A percentile compares a stretch with the other conserved stretches of the same genome.
Conservation (phyloP, 2,329 filamentous ascomycete species). For the Didymella glomerata region DNA sequence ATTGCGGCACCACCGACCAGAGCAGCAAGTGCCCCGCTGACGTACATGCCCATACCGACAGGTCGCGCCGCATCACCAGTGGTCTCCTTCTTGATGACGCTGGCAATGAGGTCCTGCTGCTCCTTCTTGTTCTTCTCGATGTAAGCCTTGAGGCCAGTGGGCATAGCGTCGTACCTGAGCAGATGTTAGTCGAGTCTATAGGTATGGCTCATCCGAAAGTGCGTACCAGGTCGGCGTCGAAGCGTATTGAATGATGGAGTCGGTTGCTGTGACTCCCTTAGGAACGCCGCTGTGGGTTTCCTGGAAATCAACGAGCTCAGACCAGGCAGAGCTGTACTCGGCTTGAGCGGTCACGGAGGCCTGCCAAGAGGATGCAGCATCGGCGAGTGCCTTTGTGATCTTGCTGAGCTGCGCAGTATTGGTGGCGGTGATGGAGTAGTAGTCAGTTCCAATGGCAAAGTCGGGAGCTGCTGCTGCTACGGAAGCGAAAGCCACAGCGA, state of each 20-base stretch:
- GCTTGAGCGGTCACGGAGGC: slow-evolving; percentile 13
- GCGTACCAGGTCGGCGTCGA: slow-evolving; percentile 22
- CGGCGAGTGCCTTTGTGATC: slow-evolving; percentile 10
- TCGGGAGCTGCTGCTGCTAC: slow-evolving; percentile 8
- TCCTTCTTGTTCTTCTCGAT: slow-evolving; percentile 14
- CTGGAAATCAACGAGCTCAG: slow-evolving; percentile 14
- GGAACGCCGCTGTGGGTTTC: slow-evolving; percentile 17
- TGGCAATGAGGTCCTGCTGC: slow-evolving; percentile 8
- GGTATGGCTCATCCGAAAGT: neutral
- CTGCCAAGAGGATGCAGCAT: slow-evolving; percentile 7
- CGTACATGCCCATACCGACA: slow-evolving; percentile 4
- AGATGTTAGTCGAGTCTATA: neutral
- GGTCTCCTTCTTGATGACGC: slow-evolving; percentile 9
- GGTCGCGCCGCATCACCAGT: slow-evolving; percentile 11
- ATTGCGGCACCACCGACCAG: slow-evolving; percentile 16
- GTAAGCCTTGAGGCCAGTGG: slow-evolving; percentile 18
- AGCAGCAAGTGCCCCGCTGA: slow-evolving; percentile 17
- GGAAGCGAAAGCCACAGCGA: slow-evolving; percentile 9
- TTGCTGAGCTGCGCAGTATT: neutral
- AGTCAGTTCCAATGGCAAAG: slow-evolving; percentile 2
- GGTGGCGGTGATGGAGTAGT: neutral
- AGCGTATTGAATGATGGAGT: slow-evolving; percentile 8
- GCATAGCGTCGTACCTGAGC: slow-evolving; percentile 21
- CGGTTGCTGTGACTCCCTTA: slow-evolving; percentile 18
- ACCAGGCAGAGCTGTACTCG: slow-evolving; percentile 14